These are phyloP conservation scores for Floccularia luteovirens DNA, from an alignment of 768 basidiomycete species.

Conservation along the genomic window DNA sequence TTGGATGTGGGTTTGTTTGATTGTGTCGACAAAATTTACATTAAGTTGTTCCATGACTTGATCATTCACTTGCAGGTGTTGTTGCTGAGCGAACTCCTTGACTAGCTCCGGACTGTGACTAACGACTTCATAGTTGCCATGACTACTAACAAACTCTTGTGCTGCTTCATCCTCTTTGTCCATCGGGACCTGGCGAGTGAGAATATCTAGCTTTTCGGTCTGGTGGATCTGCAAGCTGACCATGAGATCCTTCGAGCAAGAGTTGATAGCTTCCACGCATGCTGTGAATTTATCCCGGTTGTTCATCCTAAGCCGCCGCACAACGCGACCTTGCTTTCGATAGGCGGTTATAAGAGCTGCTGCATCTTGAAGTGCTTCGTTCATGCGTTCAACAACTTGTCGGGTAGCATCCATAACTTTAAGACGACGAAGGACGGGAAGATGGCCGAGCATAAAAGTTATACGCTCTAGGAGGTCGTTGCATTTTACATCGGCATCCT, in stretches of 20 bases:
- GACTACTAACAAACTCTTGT: slow-evolving; percentile 21
- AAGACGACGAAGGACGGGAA: slow-evolving; percentile 23
- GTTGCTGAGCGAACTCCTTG: slow-evolving; percentile 26
- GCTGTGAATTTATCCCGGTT: slow-evolving; percentile 27
- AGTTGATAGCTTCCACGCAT: slow-evolving; percentile 22
- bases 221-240: slow-evolving; percentile 35
- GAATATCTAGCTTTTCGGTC: slow-evolving; percentile 24
- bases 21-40: slow-evolving; percentile 22
- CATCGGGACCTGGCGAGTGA: slow-evolving; percentile 26
- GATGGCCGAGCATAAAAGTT: slow-evolving; percentile 32
- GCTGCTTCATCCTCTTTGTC: slow-evolving; percentile 29
- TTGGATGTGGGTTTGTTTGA: slow-evolving; percentile 20
- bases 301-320: slow-evolving; percentile 26
- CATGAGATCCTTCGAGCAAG: slow-evolving; percentile 27
- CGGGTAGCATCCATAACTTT: slow-evolving; percentile 23
- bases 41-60: slow-evolving; percentile 31
- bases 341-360: slow-evolving; percentile 30
- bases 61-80: slow-evolving; percentile 28
- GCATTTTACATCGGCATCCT: slow-evolving; percentile 31
- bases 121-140: slow-evolving; percentile 24
- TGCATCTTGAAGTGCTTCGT: slow-evolving; percentile 26
- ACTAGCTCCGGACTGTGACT: slow-evolving; percentile 26
- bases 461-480: slow-evolving; percentile 31
- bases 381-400: slow-evolving; percentile 29
- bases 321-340: slow-evolving; percentile 25